Evolutionary conservation across 2,329 filamentous ascomycete genomes (phyloP).

Genomic region (Epichloe gansuensis): DNA sequence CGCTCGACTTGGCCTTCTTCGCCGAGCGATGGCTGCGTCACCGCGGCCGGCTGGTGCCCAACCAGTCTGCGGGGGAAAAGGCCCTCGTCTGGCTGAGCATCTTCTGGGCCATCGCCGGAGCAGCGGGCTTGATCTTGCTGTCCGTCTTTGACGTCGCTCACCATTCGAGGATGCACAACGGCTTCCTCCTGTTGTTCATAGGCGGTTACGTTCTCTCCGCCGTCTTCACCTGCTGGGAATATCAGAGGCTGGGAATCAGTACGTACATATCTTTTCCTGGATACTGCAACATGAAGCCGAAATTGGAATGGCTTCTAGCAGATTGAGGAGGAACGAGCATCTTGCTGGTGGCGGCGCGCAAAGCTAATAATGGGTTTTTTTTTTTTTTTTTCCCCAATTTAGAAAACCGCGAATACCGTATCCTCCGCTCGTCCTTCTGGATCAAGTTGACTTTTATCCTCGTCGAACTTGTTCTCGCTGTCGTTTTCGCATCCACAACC

Average conservation of each 20-base stretch:
- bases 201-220: constrained; percentile 74
- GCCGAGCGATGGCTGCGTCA: constrained; percentile 80
- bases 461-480: constrained; percentile 58
- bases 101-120: constrained; percentile 58
- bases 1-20: constrained; percentile 69
- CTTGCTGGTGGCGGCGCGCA: neutral
- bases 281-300: too few species aligned
- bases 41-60: constrained; percentile 62
- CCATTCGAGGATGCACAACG: constrained; percentile 55
- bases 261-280: constrained; percentile 15
- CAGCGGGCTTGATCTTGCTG: constrained; percentile 66
- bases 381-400: neutral
- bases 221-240: constrained; percentile 81
- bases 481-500: constrained; percentile 55
- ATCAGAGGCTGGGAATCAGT: constrained; percentile 70
- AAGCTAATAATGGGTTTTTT: neutral
- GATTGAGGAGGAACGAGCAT: too few species aligned
- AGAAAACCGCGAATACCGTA: constrained; percentile 60
- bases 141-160: constrained; percentile 73
- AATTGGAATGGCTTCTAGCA: too few species aligned
- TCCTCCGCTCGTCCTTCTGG: constrained; percentile 72
- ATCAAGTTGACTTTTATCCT: constrained; percentile 78
- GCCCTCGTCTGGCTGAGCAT: constrained; percentile 49
- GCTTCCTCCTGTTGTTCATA: constrained; percentile 75
- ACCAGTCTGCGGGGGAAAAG: constrained; percentile 51